Percentiles rank a stretch among this genome's conserved stretches.
phyloP scores from a whole-genome alignment of 2,329 filamentous ascomycete species.

The Talaromyces sp. region DNA sequence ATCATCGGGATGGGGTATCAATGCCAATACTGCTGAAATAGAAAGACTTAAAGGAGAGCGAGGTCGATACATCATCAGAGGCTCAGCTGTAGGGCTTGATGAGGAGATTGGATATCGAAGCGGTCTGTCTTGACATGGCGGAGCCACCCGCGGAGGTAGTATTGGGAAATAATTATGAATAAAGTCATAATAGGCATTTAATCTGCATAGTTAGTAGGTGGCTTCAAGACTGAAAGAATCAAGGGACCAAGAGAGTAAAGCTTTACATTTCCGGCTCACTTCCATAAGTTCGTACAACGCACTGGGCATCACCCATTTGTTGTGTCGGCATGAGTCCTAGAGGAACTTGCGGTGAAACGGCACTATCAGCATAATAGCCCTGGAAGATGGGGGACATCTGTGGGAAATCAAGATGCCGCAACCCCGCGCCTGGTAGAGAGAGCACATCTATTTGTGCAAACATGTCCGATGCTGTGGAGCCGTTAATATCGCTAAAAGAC shows the following conservation, averaged over 20 bases:
- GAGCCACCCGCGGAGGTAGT: constrained; percentile 40
- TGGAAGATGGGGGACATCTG: constrained; percentile 44
- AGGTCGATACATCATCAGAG: constrained; percentile 39
- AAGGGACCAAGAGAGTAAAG: background rate
- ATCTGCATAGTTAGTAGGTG: constrained; percentile 32
- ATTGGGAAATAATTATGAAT: constrained; percentile 51
- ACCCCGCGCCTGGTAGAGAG: constrained; percentile 43
- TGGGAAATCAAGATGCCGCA: constrained; percentile 43
- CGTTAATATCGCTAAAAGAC: constrained; percentile 21
- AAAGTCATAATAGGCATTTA: constrained; percentile 51
- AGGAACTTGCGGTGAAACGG: constrained; percentile 26
- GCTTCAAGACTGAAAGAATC: background rate
- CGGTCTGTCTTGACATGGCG: constrained; percentile 36
- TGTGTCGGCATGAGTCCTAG: constrained; percentile 34
- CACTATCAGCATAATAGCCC: constrained; percentile 35
- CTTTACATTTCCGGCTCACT: constrained; percentile 46
- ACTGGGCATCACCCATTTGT: constrained; percentile 25
- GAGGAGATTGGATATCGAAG: constrained; percentile 35
- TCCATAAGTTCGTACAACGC: constrained; percentile 43
- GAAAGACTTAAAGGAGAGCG: constrained; percentile 48
- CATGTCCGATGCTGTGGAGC: constrained; percentile 33
- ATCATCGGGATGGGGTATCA: constrained; percentile 47
- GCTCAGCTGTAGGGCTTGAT: constrained; percentile 34
- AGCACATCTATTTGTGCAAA: constrained; percentile 47
- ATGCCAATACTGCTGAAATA: constrained; percentile 46